A percentile compares a stretch with the other conserved stretches of the same genome.
Evolutionary conservation across 2,329 filamentous ascomycete species (phyloP).

Genomic region (Madurella fahalii): DNA sequence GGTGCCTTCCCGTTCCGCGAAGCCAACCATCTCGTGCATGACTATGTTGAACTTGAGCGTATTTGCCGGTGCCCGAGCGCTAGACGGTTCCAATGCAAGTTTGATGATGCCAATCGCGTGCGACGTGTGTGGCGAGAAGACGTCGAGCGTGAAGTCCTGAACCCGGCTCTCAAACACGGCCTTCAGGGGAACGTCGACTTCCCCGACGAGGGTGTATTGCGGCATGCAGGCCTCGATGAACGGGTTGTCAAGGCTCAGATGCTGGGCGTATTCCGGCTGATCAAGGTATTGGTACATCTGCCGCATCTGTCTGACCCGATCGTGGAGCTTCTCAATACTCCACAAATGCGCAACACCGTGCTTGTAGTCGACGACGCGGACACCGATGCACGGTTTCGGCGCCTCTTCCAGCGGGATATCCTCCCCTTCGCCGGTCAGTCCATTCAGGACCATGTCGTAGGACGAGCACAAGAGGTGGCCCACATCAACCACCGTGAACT

Average conservation of each 20-base stretch:
- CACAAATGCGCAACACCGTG: conserved; percentile 83
- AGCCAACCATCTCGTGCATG: conserved; percentile 93
- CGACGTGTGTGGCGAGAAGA: conserved; percentile 86
- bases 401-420: conserved; percentile 77
- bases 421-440: conserved; percentile 77
- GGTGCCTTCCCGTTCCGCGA: conserved; percentile 91
- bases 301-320: conserved; percentile 85
- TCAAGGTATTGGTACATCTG: conserved; percentile 97
- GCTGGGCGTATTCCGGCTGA: conserved; percentile 88
- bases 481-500: conserved; percentile 86
- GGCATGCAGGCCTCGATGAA: conserved; percentile 90
- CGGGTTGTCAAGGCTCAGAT: conserved; percentile 87
- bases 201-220: conserved; percentile 86
- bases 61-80: conserved; percentile 83
- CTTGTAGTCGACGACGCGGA: conserved; percentile 88
- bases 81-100: conserved; percentile 87
- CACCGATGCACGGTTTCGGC: conserved; percentile 83
- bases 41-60: conserved; percentile 98
- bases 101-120: conserved; percentile 88
- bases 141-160: conserved; percentile 88
- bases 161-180: conserved; percentile 93
- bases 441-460: conserved; percentile 94
- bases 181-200: conserved; percentile 85
- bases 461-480: conserved; percentile 88
- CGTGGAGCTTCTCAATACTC: conserved; percentile 89